Evolutionary conservation across 148 eudicot species (phyloP), one percentile per base, ranked within the genome.

Genomic region (Chenopodium quinoa): DNA sequence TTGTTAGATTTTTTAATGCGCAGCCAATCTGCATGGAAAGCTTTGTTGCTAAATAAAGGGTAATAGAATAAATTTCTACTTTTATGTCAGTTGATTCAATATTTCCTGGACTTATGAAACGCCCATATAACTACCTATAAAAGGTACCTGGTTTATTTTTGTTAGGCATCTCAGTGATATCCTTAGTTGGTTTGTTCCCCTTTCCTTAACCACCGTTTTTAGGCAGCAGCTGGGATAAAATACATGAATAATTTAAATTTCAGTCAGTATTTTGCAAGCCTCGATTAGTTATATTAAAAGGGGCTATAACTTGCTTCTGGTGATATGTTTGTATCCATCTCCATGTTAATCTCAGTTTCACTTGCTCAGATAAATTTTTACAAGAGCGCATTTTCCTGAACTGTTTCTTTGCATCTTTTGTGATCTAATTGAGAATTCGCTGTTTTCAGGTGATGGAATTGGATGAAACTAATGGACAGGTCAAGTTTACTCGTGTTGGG

Each of bases 401-500:
- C 23, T 68, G 11, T 9, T 5, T 29, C 40, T 3, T 50, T 9
- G 9, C 77, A 71, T 13, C 23, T 20, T 19, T 58, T 47, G 25
- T 27, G 47, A 27, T 67, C 75, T 82, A 52, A 78, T 2, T 32
- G 34, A 19, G 34, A 32, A 48, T 23, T 34, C 50, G 46, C 56
- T 13, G 10, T 23, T 34, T 75, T 75, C 78, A 93, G 97, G 91
- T 93, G 63, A 1, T 93, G 81, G 97, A 92, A 75, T 63, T 93
- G 78, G 79, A 92, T 75, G 97, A 92, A 22, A 76, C 23, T n/a
- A 90, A 89, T 78, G 95, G 94, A 47, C 81, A 84, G 64, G 88
- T 82, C 52, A 93, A 92, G 84, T 80, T 92, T 69, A 91, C 94
- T 63, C 85, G 87, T 79, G 81, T 93, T 50, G 97, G 97, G 60